Evolutionary conservation across 768 basidiomycete genomes (phyloP).

Genomic region (Scleroderma citrinum): DNA sequence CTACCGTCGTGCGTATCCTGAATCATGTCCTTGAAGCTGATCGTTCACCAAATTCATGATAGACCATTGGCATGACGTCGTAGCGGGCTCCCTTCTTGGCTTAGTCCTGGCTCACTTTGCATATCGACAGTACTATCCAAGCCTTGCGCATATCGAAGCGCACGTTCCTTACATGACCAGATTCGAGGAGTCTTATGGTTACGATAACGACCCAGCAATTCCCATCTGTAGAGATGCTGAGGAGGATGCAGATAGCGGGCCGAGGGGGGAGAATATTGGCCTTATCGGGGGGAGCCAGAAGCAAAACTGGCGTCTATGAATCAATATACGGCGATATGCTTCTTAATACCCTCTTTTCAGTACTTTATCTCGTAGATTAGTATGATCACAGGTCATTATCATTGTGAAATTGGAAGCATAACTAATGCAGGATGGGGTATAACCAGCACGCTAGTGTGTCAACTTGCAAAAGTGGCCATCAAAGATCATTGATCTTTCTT

Average conservation of each 20-base stretch:
- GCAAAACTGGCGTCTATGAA: background rate
- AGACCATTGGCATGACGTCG: conserved; percentile 93
- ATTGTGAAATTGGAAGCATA: no score
- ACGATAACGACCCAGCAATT: background rate
- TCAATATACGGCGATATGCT: background rate
- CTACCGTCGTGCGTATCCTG: conserved; percentile 59
- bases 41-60: background rate
- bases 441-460: no score
- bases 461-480: background rate
- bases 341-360: no score
- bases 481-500: conserved; percentile 8
- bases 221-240: conserved; percentile 9
- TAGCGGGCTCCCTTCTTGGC: conserved; percentile 74
- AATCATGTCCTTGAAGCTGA: background rate
- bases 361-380: no score
- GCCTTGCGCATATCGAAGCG: conserved; percentile 47
- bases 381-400: no score
- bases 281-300: conserved; percentile 15
- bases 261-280: conserved; percentile 12
- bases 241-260: background rate
- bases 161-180: conserved; percentile 71
- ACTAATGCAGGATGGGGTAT: no score
- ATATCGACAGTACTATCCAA: conserved; percentile 81
- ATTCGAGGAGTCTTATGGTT: conserved; percentile 32
- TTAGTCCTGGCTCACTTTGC: conserved; percentile 63